Percentiles rank a stretch among this genome's conserved stretches.
These are phyloP conservation scores for Pueraria montana DNA, from an alignment of 306 rosid genomes.

Conservation along the genomic window DNA sequence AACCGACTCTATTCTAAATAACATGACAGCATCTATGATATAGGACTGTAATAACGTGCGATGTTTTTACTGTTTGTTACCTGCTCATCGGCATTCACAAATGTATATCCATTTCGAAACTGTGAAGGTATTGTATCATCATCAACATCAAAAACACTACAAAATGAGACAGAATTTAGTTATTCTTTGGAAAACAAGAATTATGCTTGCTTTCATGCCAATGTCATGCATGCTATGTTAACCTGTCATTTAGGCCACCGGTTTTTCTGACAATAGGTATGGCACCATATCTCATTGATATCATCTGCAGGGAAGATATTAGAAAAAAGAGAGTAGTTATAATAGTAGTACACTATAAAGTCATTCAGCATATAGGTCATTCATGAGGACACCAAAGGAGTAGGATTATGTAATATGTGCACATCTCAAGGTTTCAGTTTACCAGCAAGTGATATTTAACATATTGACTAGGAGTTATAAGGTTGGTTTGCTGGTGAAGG, in stretches of 20 bases:
- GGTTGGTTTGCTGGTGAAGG: no score
- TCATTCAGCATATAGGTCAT: slow-evolving; percentile 22
- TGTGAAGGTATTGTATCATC: slow-evolving; percentile 79
- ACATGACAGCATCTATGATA: not conserved
- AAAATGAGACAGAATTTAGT: slow-evolving; percentile 37
- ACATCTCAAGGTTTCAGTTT: slow-evolving; percentile 18
- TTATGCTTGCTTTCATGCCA: slow-evolving; percentile 15
- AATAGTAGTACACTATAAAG: not conserved
- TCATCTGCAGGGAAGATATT: slow-evolving; percentile 70
- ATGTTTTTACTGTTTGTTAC: slow-evolving; percentile 54
- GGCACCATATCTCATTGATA: slow-evolving; percentile 95
- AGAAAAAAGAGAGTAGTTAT: not conserved
- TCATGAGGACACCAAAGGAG: not conserved
- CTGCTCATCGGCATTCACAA: slow-evolving; percentile 81
- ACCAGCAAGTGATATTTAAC: slow-evolving; percentile 5
- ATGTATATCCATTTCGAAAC: slow-evolving; percentile 87
- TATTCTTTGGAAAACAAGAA: slow-evolving; percentile 38
- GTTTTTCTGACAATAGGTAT: slow-evolving; percentile 94
- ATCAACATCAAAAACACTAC: slow-evolving; percentile 91
- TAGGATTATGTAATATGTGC: not conserved
- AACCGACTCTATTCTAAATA: not conserved
- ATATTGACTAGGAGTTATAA: no score
- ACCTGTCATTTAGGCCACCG: slow-evolving; percentile 98
- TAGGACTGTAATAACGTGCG: slow-evolving; percentile 18
- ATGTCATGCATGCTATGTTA: slow-evolving; percentile 36